These are phyloP conservation scores for Flaveria bidentis DNA, from an alignment of 129 eudicot genomes.

Conservation along the genomic window DNA sequence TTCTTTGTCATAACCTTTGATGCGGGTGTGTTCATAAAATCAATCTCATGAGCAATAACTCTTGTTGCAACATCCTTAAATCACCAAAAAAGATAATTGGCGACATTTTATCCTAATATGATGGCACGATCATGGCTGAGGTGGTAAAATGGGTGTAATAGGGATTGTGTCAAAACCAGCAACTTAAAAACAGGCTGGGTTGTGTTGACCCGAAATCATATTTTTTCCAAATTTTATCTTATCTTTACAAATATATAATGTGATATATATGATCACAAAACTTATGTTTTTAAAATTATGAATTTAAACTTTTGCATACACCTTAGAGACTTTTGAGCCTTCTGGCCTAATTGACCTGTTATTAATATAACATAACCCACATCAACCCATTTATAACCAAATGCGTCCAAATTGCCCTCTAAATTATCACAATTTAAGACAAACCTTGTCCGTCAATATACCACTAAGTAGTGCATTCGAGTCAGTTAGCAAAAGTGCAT, in stretches of 20 bases:
- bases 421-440: not conserved
- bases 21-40: conserved; percentile 80
- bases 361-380: not conserved
- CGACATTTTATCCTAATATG: conserved; percentile 11
- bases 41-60: conserved; percentile 80
- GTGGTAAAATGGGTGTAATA: not conserved
- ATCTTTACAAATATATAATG: not conserved
- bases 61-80: conserved; percentile 84
- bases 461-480: conserved; percentile 91
- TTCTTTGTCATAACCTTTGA: conserved; percentile 94
- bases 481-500: conserved; percentile 87
- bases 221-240: not conserved
- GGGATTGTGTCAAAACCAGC: not conserved
- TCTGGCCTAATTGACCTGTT: not conserved
- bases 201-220: not conserved
- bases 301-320: not conserved
- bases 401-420: not conserved
- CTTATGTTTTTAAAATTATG: not conserved
- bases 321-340: not conserved
- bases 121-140: not conserved
- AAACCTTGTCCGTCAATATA: conserved; percentile 90
- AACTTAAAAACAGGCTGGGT: not conserved
- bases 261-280: not conserved
- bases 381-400: not conserved
- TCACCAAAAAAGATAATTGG: conserved; percentile 14